Evolutionary conservation across 805 yeast species (phyloP).

Genomic region (Lipomyces kockii): DNA sequence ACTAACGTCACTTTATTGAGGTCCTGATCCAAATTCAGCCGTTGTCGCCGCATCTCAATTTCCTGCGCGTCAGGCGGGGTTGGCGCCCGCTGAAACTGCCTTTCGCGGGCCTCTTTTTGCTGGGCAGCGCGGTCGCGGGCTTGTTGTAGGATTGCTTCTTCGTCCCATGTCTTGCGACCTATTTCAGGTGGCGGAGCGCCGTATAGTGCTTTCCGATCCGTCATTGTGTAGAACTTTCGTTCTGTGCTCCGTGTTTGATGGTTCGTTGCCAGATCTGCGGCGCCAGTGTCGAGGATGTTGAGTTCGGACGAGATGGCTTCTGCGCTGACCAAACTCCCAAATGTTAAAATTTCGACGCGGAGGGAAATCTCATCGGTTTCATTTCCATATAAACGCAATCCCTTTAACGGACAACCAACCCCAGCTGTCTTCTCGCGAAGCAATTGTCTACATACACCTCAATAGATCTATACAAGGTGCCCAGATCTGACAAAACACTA

Average conservation of each 20-base stretch:
- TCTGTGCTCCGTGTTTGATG: not conserved
- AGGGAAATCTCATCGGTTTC: not conserved
- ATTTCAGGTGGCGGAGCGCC: slow-evolving; percentile 30
- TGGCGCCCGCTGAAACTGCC: slow-evolving; percentile 31
- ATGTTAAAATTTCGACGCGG: not conserved
- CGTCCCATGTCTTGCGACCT: slow-evolving; percentile 37
- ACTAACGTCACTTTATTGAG: slow-evolving; percentile 46
- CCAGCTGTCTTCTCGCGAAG: not conserved
- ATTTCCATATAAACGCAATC: not conserved
- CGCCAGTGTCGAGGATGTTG: too few species aligned
- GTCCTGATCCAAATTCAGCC: slow-evolving; percentile 43
- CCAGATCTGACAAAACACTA: not conserved
- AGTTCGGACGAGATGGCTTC: not conserved
- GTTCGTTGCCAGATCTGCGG: too few species aligned
- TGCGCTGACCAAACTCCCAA: too few species aligned
- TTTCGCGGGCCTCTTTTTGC: slow-evolving; percentile 25
- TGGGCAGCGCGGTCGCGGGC: slow-evolving; percentile 35
- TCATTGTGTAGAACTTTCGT: not conserved
- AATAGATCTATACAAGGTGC: not conserved
- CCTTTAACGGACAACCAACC: not conserved
- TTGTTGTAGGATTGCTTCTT: slow-evolving; percentile 24
- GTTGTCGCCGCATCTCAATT: slow-evolving; percentile 38
- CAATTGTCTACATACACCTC: not conserved
- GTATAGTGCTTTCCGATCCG: slow-evolving; percentile 25
- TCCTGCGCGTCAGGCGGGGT: slow-evolving; percentile 39